phyloP scores from a whole-genome alignment of 2,329 filamentous ascomycete genomes.

The Thielaviopsis populi region DNA sequence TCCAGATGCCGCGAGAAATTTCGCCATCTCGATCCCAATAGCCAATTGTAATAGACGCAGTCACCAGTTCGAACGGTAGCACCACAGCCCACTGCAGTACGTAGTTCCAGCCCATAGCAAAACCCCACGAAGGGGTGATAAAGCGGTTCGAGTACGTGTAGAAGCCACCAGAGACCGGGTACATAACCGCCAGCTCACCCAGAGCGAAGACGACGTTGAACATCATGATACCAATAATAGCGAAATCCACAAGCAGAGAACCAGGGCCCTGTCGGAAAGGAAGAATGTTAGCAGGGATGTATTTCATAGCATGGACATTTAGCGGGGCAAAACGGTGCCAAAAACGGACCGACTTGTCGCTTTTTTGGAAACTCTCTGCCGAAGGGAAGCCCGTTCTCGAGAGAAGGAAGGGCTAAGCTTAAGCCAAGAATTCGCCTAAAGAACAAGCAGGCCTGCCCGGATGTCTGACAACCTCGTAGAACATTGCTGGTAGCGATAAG shows the following conservation, averaged over 20 bases:
- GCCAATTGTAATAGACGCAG: constrained; percentile 34
- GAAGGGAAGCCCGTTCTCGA: background rate
- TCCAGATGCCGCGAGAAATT: constrained; percentile 36
- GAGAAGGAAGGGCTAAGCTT: background rate
- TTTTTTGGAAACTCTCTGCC: background rate
- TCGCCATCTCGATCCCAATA: constrained; percentile 33
- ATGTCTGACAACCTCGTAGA: background rate
- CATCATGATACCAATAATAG: constrained; percentile 45
- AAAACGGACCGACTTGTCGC: background rate
- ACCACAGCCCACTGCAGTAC: constrained; percentile 37
- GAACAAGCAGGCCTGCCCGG: background rate
- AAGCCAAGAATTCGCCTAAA: background rate
- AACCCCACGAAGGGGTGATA: constrained; percentile 45
- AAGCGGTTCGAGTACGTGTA: constrained; percentile 47
- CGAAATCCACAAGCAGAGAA: constrained; percentile 35
- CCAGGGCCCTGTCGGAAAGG: constrained; percentile 25
- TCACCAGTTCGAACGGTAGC: constrained; percentile 36
- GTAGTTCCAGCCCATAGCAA: constrained; percentile 39
- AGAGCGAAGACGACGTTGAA: constrained; percentile 47
- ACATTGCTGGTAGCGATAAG: background rate
- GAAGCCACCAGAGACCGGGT: constrained; percentile 47
- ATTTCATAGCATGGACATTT: background rate
- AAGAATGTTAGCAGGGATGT: constrained; percentile 9
- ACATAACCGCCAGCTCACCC: constrained; percentile 46
- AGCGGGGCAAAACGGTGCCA: background rate